Conservation (phyloP, 768 basidiomycete genomes). For the Mycena belliarum region DNA sequence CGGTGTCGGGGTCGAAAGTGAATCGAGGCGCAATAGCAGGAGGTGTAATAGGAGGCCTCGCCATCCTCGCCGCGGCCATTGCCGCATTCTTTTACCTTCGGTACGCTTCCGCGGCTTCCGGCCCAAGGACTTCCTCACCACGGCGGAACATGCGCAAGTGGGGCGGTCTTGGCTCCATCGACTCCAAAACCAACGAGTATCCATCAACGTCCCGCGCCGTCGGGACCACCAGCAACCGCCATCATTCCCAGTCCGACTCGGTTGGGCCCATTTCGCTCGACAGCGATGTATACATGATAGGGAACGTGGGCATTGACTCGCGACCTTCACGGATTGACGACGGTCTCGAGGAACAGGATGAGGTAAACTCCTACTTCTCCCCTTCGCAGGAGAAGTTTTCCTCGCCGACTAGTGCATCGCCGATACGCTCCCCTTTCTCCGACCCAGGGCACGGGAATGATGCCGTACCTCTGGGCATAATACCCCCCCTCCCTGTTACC, state of each 20-base stretch:
- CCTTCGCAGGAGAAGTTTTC: constrained; percentile 22
- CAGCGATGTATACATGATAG: constrained; percentile 20
- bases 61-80: constrained; percentile 33
- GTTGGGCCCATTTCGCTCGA: constrained; percentile 20
- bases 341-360: constrained; percentile 9
- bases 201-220: neutral
- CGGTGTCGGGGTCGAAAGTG: constrained; percentile 26
- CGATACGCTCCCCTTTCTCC: constrained; percentile 18
- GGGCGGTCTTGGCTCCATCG: constrained; percentile 34
- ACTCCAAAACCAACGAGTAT: constrained; percentile 27
- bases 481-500: constrained; percentile 15
- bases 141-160: constrained; percentile 25
- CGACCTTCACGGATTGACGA: constrained; percentile 18
- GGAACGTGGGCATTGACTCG: constrained; percentile 20
- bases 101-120: constrained; percentile 36
- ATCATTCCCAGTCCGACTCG: constrained; percentile 19
- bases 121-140: constrained; percentile 20
- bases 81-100: constrained; percentile 22
- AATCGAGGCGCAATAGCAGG: constrained; percentile 53
- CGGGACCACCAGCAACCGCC: neutral
- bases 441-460: constrained; percentile 19
- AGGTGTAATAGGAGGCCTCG: constrained; percentile 49
- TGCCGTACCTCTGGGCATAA: constrained; percentile 17
- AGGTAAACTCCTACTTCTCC: constrained; percentile 14
- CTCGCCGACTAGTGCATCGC: constrained; percentile 5